These are phyloP conservation scores for Suillus tomentosus DNA, from an alignment of 768 basidiomycete genomes.

Conservation along the genomic window DNA sequence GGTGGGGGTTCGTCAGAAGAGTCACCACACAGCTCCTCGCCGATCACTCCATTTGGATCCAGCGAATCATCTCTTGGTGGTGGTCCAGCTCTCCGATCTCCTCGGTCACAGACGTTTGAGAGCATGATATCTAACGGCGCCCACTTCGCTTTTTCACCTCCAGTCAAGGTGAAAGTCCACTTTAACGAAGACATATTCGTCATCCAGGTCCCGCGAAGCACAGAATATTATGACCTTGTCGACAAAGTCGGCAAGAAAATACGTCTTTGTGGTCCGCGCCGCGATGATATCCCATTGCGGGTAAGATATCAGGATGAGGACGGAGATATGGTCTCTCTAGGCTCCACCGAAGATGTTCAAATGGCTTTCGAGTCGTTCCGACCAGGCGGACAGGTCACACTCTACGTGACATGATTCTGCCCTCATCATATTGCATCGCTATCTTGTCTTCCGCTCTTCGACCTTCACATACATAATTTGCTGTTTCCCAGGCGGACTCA, in stretches of 20 bases:
- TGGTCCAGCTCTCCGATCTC: conserved; percentile 54
- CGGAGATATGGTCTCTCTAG: conserved; percentile 85
- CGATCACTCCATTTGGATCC: conserved; percentile 88
- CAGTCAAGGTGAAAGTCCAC: conserved; percentile 92
- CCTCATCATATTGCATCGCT: conserved; percentile 13
- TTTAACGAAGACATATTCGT: conserved; percentile 96
- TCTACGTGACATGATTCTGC: conserved; percentile 67
- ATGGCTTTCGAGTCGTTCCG: conserved; percentile 89
- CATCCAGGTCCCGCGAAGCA: conserved; percentile 80
- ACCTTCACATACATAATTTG: conserved; percentile 18
- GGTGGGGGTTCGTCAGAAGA: conserved; percentile 75
- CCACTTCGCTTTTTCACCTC: conserved; percentile 34
- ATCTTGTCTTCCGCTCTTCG: conserved; percentile 7
- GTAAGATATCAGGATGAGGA: conserved; percentile 93
- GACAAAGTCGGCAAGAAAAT: conserved; percentile 94
- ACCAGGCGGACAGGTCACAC: conserved; percentile 78
- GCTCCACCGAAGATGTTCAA: conserved; percentile 90
- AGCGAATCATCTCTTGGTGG: conserved; percentile 78
- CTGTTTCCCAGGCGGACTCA: conserved; percentile 17
- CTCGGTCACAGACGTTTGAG: conserved; percentile 58
- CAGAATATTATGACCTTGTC: conserved; percentile 81
- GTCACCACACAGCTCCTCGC: conserved; percentile 83
- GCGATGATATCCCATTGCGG: conserved; percentile 78
- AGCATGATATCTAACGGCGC: conserved; percentile 33
- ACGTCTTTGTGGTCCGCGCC: conserved; percentile 80